Conservation (phyloP, 1,284 basidiomycete species). For the Tetrapyrgos nigripes region DNA sequence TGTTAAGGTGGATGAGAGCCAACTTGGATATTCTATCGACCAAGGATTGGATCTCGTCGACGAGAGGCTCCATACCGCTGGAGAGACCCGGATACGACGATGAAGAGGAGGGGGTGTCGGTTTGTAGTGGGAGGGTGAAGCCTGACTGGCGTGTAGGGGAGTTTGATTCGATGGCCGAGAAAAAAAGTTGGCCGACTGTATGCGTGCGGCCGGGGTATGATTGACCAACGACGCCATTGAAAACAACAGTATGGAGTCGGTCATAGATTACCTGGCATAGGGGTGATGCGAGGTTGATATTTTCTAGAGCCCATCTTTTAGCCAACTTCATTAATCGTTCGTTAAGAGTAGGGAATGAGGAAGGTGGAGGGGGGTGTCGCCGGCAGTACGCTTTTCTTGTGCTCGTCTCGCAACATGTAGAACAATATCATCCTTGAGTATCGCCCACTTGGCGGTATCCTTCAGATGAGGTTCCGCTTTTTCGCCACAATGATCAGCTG, state of each 20-base stretch:
- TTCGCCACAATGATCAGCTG: constrained; percentile 16
- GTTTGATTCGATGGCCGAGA: constrained; percentile 22
- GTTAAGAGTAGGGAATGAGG: constrained; percentile 47
- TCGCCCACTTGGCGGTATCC: constrained; percentile 53
- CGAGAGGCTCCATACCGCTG: constrained; percentile 66
- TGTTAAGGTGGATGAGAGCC: constrained; percentile 73
- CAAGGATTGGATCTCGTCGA: constrained; percentile 70
- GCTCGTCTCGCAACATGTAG: constrained; percentile 73
- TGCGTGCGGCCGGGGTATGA: constrained; percentile 52
- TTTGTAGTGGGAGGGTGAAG: background rate
- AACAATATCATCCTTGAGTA: constrained; percentile 62
- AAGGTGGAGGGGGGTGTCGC: constrained; percentile 11
- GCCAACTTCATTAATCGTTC: constrained; percentile 60
- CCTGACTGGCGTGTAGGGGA: constrained; percentile 25
- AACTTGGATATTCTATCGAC: constrained; percentile 73
- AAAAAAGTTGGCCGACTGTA: constrained; percentile 31
- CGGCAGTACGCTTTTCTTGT: constrained; percentile 43
- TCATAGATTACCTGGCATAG: constrained; percentile 65
- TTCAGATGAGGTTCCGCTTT: constrained; percentile 29
- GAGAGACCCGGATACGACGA: constrained; percentile 12
- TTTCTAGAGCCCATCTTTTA: constrained; percentile 66
- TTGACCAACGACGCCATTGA: constrained; percentile 60
- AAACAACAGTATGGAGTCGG: constrained; percentile 69
- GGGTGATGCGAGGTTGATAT: constrained; percentile 61
- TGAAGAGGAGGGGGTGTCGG: constrained; percentile 18